Base-by-base conservation (phyloP, 192 early-diverging fungal genomes). In the Allomyces arbusculus region DNA sequence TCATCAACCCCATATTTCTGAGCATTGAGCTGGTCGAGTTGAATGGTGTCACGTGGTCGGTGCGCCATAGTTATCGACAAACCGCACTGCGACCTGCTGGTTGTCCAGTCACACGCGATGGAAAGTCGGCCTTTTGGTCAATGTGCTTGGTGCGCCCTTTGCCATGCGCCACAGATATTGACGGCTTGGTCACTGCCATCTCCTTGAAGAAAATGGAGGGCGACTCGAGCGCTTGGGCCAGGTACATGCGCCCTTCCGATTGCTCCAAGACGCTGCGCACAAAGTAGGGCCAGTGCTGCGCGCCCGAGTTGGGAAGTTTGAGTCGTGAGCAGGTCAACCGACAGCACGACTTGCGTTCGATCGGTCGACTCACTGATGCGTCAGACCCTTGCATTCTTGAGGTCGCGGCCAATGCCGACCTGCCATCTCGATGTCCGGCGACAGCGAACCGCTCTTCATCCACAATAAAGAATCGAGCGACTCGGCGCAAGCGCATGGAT, bases 91-190 rank as follows among this genome's bases (percentile, higher is more conserved):
- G 14, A 88, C 73, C 55, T 88, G 75, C n/a, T 85, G 72, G 55
- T 75, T 62, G 44, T n/a, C n/a, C n/a, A n/a, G 44, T 63, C 11
- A 70, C 69, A 10, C 20, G 33, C 64, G 19, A 63, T 1, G 12
- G 50, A 20, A 76, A 62, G 58, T 86, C 76, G 8, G 70, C 45
- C 64, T 74, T 66, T 26, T 76, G 71, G 61, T 79, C 77, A 0
- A 65, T 73, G 73, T 95, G 96, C 63, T 85, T 79, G 28, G 92
- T 90, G 62, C 90, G 80, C 24, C 97, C 97, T 82, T 99, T 95
- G 64, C 94, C 95, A 73, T 99, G 97, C 11, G 97, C 93, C 19
- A 95, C 89, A n/a, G 90, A 89, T 69, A 99, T 90, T 10, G 97
- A 95, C 62, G 97, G 71, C 62, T 76, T 76, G 62, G 92, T 91